Percentiles rank a stretch among this genome's conserved stretches.
Evolutionary conservation across 352 stramenopile genomes (phyloP).

Genomic region (Globisporangium okanoganense): DNA sequence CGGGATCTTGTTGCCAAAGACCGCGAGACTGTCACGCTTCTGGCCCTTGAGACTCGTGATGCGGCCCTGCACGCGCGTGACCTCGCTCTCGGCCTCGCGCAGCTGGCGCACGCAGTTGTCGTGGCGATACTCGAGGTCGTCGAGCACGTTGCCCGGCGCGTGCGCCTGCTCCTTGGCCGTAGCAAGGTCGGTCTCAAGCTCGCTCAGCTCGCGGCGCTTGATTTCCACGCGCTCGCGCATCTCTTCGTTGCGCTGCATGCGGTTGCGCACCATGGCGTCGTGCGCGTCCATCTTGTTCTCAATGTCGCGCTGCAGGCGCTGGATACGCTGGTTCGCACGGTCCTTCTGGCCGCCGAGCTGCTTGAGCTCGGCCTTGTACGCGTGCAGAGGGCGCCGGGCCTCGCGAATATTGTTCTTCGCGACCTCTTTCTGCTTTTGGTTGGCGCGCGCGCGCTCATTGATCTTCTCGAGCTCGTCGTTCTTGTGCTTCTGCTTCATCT

Average conservation of each 20-base stretch:
- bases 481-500: slow-evolving; percentile 58
- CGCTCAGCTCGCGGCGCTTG: slow-evolving; percentile 39
- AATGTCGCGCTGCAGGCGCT: slow-evolving; percentile 46
- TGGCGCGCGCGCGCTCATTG: slow-evolving; percentile 32
- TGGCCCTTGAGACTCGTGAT: slow-evolving; percentile 47
- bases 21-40: slow-evolving; percentile 52
- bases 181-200: slow-evolving; percentile 38
- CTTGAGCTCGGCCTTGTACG: slow-evolving; percentile 66
- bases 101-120: slow-evolving; percentile 53
- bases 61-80: slow-evolving; percentile 36
- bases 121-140: slow-evolving; percentile 56
- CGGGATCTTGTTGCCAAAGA: slow-evolving; percentile 66
- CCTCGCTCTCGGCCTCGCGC: slow-evolving; percentile 52
- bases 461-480: slow-evolving; percentile 61
- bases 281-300: slow-evolving; percentile 50
- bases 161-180: slow-evolving; percentile 30
- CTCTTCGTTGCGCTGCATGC: slow-evolving; percentile 52
- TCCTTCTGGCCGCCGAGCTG: slow-evolving; percentile 47
- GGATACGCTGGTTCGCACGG: slow-evolving; percentile 44
- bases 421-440: slow-evolving; percentile 43
- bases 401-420: slow-evolving; percentile 64
- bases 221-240: slow-evolving; percentile 53
- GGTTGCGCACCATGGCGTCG: slow-evolving; percentile 50
- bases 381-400: slow-evolving; percentile 54
- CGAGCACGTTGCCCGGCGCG: slow-evolving; percentile 26